These are phyloP conservation scores for Pezicula neosporulosa DNA, from an alignment of 2,329 filamentous ascomycete species.

Conservation along the genomic window DNA sequence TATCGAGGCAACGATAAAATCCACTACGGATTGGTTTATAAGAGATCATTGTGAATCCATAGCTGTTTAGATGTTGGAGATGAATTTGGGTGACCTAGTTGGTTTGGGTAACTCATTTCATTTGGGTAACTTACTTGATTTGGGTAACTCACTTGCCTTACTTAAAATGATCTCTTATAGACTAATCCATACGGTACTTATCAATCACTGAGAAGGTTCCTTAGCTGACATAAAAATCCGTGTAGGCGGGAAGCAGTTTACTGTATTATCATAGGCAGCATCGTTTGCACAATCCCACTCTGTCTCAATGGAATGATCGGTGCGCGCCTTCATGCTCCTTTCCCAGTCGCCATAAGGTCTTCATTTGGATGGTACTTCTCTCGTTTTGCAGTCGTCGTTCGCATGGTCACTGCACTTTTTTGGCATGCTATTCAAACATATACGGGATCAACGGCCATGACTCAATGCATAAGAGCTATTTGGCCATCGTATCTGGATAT, in stretches of 20 bases:
- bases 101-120: no score
- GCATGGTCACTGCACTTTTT: slow-evolving; percentile 28
- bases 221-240: neutral
- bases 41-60: no score
- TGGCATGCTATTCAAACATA: slow-evolving; percentile 26
- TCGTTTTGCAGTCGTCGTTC: slow-evolving; percentile 33
- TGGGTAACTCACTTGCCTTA: no score
- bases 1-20: neutral
- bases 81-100: no score
- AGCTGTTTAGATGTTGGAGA: no score
- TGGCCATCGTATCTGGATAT: slow-evolving; percentile 51
- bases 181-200: no score
- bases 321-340: slow-evolving; percentile 42
- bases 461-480: slow-evolving; percentile 40
- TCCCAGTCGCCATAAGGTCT: slow-evolving; percentile 39
- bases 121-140: no score
- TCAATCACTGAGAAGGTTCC: no score
- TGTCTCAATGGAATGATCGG: slow-evolving; percentile 44
- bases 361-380: slow-evolving; percentile 43
- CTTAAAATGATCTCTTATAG: no score
- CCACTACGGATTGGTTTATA: no score
- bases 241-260: slow-evolving; percentile 18
- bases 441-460: slow-evolving; percentile 31
- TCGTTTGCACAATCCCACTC: slow-evolving; percentile 47
- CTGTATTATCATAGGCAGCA: slow-evolving; percentile 54